phyloP scores from a whole-genome alignment of 1,284 basidiomycete genomes.

The Fomitiporia mediterranea region DNA sequence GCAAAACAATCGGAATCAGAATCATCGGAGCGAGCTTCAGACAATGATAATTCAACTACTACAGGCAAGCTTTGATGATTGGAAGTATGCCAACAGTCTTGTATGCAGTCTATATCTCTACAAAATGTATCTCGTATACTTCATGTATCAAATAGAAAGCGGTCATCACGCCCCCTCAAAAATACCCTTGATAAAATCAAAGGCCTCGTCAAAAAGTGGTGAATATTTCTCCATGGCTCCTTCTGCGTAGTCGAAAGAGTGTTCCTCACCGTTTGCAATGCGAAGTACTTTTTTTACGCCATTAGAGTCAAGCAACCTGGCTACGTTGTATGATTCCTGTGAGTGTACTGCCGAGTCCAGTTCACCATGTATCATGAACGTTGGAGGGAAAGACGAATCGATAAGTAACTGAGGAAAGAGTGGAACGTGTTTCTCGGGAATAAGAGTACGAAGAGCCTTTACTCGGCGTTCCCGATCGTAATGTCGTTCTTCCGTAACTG shows the following conservation, averaged over 20 bases:
- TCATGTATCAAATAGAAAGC: too few species aligned
- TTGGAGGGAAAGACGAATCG: constrained; percentile 44
- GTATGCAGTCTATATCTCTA: background rate
- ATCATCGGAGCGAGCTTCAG: background rate
- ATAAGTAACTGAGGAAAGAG: constrained; percentile 54
- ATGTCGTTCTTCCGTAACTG: constrained; percentile 22
- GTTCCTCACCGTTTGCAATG: constrained; percentile 46
- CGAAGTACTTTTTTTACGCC: constrained; percentile 38
- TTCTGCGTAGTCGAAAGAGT: constrained; percentile 40
- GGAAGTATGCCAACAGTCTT: background rate
- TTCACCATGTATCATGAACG: constrained; percentile 51
- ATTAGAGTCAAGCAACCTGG: constrained; percentile 33
- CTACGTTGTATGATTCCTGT: constrained; percentile 42
- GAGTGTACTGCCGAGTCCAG: constrained; percentile 48
- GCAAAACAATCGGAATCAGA: background rate
- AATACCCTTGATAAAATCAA: constrained; percentile 9
- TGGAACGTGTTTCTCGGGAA: constrained; percentile 36
- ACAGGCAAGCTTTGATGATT: background rate
- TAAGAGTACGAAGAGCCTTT: constrained; percentile 20
- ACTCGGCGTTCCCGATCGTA: background rate
- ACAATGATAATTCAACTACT: too few species aligned
- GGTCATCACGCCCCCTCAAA: background rate
- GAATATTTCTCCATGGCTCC: constrained; percentile 15
- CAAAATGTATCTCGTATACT: background rate
- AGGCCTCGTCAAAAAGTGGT: constrained; percentile 20